Base-by-base conservation (phyloP, 129 eudicot genomes). In the Flaveria robusta region DNA sequence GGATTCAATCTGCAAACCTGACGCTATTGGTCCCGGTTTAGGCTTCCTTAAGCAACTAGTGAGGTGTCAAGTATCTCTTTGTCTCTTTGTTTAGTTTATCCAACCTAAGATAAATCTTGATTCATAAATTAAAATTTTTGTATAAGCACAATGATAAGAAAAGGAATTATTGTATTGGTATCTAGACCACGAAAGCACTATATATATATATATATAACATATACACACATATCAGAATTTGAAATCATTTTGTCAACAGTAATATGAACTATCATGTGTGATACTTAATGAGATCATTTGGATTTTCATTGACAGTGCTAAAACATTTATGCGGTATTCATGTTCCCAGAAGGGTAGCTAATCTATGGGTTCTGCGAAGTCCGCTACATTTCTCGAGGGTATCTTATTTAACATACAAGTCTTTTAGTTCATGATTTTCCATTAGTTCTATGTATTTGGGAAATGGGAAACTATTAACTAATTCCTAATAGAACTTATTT, bases 271-370 rank as follows among this genome's bases (percentile, higher is more conserved):
- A 34, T 0, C 5, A 34, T 34, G 39, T 34, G 39, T 7, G 5
- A 34, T 5, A 5, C 39, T 34, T 34, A 7, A 34, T 64, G 47
- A 64, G 3, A 31, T 64, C 27, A 45, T 37, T 71, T 72, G 46
- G 74, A 50, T 72, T 76, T 27, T 51, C 50, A 49, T 75, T 66
- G 41, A 27, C 85, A 77, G 72, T 41, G 55, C 56, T 52, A 80
- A 71, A 24, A 52, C 71, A 73, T 70, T 64, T 75, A 49, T 81
- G 70, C 71, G 37, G 72, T 79, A 84, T 86, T 83, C 87, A 91
- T 87, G 94, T 88, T 83, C 90, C 88, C 90, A 8, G 71, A 84
- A 81, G 96, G 89, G 75, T 87, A 75, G 83, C 78, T 82, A 82
- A 75, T 74, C 78, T 74, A 92, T 92, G 97, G 96, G 83, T 83